phyloP scores from a whole-genome alignment of 768 basidiomycete species.

The Terana coerulea region DNA sequence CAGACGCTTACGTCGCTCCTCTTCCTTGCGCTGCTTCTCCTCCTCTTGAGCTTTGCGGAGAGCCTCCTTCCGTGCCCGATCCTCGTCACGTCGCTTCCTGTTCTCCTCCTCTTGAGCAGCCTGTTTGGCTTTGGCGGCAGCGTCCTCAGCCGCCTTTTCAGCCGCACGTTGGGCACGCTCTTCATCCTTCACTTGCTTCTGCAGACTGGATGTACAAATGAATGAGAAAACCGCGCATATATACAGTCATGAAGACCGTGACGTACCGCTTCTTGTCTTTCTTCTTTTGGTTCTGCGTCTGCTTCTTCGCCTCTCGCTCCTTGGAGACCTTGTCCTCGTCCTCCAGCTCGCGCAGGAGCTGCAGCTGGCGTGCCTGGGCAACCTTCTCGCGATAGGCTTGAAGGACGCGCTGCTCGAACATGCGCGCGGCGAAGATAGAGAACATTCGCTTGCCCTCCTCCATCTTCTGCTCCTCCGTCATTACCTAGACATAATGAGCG shows the following conservation, averaged over 20 bases:
- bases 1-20: constrained; percentile 72
- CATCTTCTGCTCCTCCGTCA: constrained; percentile 98
- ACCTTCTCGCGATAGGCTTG: constrained; percentile 96
- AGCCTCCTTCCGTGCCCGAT: constrained; percentile 73
- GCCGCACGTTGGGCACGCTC: constrained; percentile 81
- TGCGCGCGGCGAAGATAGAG: constrained; percentile 97
- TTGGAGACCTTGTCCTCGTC: constrained; percentile 87
- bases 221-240: constrained; percentile 5
- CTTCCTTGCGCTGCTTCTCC: constrained; percentile 78
- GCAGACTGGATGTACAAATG: constrained; percentile 50
- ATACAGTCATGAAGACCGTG: constrained; percentile 9
- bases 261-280: constrained; percentile 94
- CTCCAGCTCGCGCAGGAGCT: constrained; percentile 90
- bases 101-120: constrained; percentile 76
- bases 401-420: constrained; percentile 98
- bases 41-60: constrained; percentile 76
- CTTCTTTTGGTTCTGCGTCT: constrained; percentile 96
- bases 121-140: constrained; percentile 70
- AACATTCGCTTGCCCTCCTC: constrained; percentile 99
- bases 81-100: constrained; percentile 82
- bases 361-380: constrained; percentile 91
- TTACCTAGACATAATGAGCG: constrained; percentile 39
- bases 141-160: constrained; percentile 85
- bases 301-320: constrained; percentile 89
- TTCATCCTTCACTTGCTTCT: constrained; percentile 91